Conservation (phyloP, 345 rosid genomes). For the Kandelia obovata region DNA sequence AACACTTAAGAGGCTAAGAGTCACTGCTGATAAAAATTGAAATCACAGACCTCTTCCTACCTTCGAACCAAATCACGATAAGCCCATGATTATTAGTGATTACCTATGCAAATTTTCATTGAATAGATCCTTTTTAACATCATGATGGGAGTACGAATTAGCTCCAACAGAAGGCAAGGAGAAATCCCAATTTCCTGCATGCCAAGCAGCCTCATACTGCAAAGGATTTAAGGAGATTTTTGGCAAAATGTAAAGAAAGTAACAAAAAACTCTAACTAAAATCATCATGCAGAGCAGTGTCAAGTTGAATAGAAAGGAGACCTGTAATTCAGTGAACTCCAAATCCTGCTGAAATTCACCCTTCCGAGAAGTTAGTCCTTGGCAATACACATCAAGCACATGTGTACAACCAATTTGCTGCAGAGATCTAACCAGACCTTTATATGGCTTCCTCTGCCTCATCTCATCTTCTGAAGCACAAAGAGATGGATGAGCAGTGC, state of each 20-base stretch:
- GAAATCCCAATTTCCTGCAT: conserved; percentile 95
- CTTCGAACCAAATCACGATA: no score
- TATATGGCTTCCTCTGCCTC: conserved; percentile 61
- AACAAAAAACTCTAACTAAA: neutral
- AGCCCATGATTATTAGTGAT: neutral
- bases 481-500: conserved; percentile 23
- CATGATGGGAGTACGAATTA: conserved; percentile 41
- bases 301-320: conserved; percentile 16
- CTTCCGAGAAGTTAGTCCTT: conserved; percentile 70
- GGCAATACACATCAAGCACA: conserved; percentile 80
- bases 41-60: no score
- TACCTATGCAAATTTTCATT: conserved; percentile 86
- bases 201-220: conserved; percentile 99
- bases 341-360: conserved; percentile 64
- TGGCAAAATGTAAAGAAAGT: conserved; percentile 1
- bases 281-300: neutral
- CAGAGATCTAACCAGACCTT: conserved; percentile 85
- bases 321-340: conserved; percentile 90
- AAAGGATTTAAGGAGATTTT: conserved; percentile 14
- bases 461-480: conserved; percentile 42
- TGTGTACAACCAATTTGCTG: conserved; percentile 93
- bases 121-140: conserved; percentile 48
- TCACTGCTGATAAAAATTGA: no score
- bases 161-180: conserved; percentile 52
- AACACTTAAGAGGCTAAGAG: no score